Evolutionary conservation across 1,284 basidiomycete species (phyloP), one percentile per base, ranked within the genome.

Genomic region (Papiliotrema terrestris): DNA sequence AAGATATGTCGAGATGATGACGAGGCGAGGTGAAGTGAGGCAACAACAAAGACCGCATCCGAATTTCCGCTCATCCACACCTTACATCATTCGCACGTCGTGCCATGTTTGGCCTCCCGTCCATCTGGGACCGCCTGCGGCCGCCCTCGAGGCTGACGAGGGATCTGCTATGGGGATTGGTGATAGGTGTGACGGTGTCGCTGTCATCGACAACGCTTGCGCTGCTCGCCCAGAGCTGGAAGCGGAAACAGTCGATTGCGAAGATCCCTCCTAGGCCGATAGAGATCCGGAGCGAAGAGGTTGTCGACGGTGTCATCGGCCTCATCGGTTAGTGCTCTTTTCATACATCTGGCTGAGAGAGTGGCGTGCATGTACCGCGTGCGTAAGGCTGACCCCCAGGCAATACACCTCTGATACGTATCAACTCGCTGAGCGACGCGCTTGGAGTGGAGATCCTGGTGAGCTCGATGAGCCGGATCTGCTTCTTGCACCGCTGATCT

Each of bases 351-450:
- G 6, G 29, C 29, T 32, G 6, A 32, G 29, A 32, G 29, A 32
- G 11, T 11, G 6, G 11, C 29, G 41, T 20, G 35, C 11, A 41
- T 36, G 20, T 3, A 13, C 1, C 3, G 14, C 9, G 47, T 3
- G 36, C 36, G 38, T 44, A n/a, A 38, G 37, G 17, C 35, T 57
- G 11, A 43, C 25, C 58, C 19, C 19, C 62, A 94, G 92, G 95
- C 37, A 96, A 98, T 69, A 98, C 95, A 1, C 94, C 94, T 0
- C 80, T 98, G 39, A 81, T 98, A 54, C 82, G 94, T 56, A 96
- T 98, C 56, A 89, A 89, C 63, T 93, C 89, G 2, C 75, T 98
- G 54, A 96, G 91, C 64, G 83, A 96, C 75, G 85, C 87, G 0
- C 81, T 97, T 0, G 93, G 93, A 8, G 88, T 96, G 13, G 93